Percentiles rank a stretch among this genome's conserved stretches.
phyloP scores from a whole-genome alignment of 2,329 filamentous ascomycete genomes.

The Dothideomycetes sp. region DNA sequence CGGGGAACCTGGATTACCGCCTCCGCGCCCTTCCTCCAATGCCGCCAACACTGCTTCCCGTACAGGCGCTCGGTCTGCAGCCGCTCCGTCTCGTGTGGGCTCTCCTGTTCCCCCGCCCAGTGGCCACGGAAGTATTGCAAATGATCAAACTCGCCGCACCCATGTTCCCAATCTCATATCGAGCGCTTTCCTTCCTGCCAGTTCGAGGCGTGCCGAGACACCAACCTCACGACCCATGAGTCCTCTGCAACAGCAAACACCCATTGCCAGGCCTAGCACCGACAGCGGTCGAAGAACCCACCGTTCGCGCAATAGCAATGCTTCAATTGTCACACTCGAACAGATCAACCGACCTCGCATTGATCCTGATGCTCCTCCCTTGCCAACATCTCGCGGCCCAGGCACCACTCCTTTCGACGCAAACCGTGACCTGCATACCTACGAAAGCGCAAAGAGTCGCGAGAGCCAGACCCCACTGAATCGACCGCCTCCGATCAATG shows the following conservation, averaged over 20 bases:
- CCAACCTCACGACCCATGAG: conserved; percentile 19
- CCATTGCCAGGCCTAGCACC: conserved; percentile 18
- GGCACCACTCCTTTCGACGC: conserved; percentile 45
- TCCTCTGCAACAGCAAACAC: conserved; percentile 25
- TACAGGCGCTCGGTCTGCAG: conserved; percentile 7
- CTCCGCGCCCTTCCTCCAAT: conserved; percentile 37
- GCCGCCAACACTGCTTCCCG: conserved; percentile 23
- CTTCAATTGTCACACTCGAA: conserved; percentile 41
- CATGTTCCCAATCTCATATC: conserved; percentile 86
- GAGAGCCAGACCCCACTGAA: conserved; percentile 35
- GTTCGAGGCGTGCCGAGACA: conserved; percentile 66
- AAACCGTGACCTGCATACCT: conserved; percentile 4
- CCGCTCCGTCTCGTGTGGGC: conserved; percentile 12
- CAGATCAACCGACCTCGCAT: conserved; percentile 23
- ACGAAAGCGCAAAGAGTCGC: conserved; percentile 4
- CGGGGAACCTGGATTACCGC: conserved; percentile 40
- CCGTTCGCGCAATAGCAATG: conserved; percentile 49
- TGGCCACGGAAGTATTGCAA: conserved; percentile 15
- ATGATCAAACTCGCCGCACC: conserved; percentile 47
- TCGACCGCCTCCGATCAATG: conserved; percentile 6
- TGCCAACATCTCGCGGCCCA: conserved; percentile 67
- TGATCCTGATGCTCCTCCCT: conserved; percentile 38
- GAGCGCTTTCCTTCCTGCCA: conserved; percentile 96
- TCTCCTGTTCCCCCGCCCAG: conserved; percentile 17
- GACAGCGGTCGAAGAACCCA: conserved; percentile 31